Percentiles rank a stretch among this genome's conserved stretches.
These are phyloP conservation scores for Aspergillaceae sp. DNA, from an alignment of 2,329 filamentous ascomycete species.

Conservation along the genomic window DNA sequence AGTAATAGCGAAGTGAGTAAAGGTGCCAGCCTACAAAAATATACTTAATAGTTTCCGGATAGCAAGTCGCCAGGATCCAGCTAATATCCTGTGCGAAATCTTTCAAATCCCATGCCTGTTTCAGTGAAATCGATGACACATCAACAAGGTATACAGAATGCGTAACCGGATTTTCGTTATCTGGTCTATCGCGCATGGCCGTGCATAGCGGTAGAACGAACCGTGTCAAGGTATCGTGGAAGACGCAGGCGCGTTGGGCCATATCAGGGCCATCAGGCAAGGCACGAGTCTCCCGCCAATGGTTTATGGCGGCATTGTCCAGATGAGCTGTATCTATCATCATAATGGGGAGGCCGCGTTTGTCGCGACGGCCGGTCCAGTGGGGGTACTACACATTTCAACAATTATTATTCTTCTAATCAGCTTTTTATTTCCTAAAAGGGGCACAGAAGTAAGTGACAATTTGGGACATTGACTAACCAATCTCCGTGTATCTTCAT, in stretches of 20 bases:
- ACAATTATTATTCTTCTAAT: neutral
- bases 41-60: conserved; percentile 17
- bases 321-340: conserved; percentile 12
- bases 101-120: conserved; percentile 15
- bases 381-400: conserved; percentile 15
- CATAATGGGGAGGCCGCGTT: conserved; percentile 12
- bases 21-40: conserved; percentile 9
- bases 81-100: conserved; percentile 15
- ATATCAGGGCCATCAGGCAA: conserved; percentile 7
- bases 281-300: conserved; percentile 12
- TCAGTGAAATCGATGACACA: conserved; percentile 9
- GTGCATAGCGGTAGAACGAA: conserved; percentile 18
- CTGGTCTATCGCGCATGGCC: conserved; percentile 8
- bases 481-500: conserved; percentile 11
- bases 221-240: conserved; percentile 12
- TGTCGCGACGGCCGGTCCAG: conserved; percentile 19
- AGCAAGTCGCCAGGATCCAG: conserved; percentile 19
- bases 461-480: conserved; percentile 4
- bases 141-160: conserved; percentile 16
- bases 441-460: neutral
- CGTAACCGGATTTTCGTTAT: conserved; percentile 4
- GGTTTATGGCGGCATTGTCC: conserved; percentile 3
- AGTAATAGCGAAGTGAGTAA: neutral
- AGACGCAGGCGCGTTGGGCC: conserved; percentile 12
- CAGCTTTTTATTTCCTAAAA: no score